Percentiles rank a stretch among this genome's conserved stretches.
These are phyloP conservation scores for Citrus glauca DNA, from an alignment of 345 rosid genomes.

Conservation along the genomic window DNA sequence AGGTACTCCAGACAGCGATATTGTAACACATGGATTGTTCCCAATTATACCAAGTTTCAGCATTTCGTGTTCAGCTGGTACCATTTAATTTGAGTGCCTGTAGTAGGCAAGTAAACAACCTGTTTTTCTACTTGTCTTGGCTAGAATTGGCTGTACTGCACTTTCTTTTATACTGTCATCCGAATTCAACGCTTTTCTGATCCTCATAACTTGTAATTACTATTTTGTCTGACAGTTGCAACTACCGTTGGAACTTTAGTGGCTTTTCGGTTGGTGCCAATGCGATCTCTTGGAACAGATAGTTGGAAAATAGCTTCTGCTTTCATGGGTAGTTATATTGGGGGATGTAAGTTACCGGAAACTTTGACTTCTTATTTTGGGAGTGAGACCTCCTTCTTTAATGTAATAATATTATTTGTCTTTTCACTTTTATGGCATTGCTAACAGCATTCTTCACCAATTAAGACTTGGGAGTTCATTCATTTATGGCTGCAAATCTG, in stretches of 20 bases:
- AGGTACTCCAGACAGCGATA: neutral
- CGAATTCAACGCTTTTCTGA: neutral
- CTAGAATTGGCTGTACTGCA: neutral
- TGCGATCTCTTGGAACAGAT: constrained; percentile 86
- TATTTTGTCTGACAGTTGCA: constrained; percentile 49
- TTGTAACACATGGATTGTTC: neutral
- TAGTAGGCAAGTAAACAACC: neutral
- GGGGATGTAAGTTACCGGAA: constrained; percentile 56
- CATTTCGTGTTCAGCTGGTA: neutral
- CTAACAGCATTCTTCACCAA: neutral
- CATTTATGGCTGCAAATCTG: neutral
- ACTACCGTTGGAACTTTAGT: constrained; percentile 66
- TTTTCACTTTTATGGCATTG: neutral
- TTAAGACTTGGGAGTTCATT: neutral
- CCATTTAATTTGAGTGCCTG: neutral
- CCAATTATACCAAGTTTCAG: neutral
- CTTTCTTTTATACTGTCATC: neutral
- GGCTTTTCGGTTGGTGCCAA: constrained; percentile 70
- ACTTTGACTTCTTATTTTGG: constrained; percentile 9
- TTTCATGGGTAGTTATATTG: constrained; percentile 83
- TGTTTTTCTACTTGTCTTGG: neutral
- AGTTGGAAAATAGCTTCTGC: constrained; percentile 95
- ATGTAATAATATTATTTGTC: neutral
- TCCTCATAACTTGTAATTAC: neutral
- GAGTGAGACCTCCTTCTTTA: constrained; percentile 17